Evolutionary conservation across 768 basidiomycete species (phyloP).

Genomic region (Lactifluus echinatus): DNA sequence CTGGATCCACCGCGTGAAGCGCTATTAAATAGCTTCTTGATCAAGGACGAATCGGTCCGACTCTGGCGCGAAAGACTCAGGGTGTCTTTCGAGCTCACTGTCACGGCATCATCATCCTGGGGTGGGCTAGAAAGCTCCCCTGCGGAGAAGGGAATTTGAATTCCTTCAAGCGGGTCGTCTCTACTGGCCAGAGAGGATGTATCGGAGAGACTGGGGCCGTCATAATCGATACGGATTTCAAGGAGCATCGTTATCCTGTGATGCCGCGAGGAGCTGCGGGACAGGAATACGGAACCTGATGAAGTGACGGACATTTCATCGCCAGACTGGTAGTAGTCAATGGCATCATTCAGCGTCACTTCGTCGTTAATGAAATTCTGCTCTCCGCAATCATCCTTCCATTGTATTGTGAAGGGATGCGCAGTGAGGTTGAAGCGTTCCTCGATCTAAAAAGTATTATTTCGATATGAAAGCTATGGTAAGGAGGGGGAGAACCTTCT

Average conservation of each 20-base stretch:
- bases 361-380: constrained; percentile 60
- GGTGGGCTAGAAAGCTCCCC: constrained; percentile 34
- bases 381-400: constrained; percentile 86
- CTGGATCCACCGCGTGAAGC: background rate
- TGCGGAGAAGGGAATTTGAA: constrained; percentile 47
- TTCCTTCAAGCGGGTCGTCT: constrained; percentile 57
- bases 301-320: constrained; percentile 69
- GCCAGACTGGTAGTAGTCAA: constrained; percentile 71
- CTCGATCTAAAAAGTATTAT: constrained; percentile 49
- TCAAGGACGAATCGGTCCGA: constrained; percentile 27
- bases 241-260: constrained; percentile 72
- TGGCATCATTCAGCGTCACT: constrained; percentile 73
- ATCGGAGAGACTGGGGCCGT: constrained; percentile 86
- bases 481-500: constrained; percentile 40
- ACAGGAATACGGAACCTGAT: constrained; percentile 63
- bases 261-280: constrained; percentile 45
- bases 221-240: constrained; percentile 76
- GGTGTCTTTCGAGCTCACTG: constrained; percentile 63
- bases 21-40: constrained; percentile 11
- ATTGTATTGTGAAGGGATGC: constrained; percentile 63
- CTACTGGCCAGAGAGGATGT: constrained; percentile 73
- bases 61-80: constrained; percentile 21
- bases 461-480: constrained; percentile 10
- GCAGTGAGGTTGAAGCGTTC: constrained; percentile 72
- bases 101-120: constrained; percentile 64